Conservation (phyloP, 2,329 filamentous ascomycete species). For the Pestalotiopsis sp. region DNA sequence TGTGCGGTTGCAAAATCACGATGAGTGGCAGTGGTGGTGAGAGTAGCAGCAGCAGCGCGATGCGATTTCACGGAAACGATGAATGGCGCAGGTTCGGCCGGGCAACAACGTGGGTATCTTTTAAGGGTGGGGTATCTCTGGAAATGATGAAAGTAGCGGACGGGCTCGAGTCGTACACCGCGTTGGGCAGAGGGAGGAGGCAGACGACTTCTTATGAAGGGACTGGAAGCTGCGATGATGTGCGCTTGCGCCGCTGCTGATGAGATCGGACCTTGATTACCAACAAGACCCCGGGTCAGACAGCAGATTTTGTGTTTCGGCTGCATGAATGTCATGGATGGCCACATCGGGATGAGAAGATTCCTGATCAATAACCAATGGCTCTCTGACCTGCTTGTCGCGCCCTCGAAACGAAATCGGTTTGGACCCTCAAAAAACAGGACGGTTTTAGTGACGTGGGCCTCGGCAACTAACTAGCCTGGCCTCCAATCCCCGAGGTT, state of each 20-base stretch:
- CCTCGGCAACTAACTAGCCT: conserved; percentile 4
- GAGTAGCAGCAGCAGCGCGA: background rate
- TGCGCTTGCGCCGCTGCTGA: background rate
- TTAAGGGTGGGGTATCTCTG: background rate
- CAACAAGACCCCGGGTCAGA: background rate
- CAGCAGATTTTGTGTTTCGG: conserved; percentile 6
- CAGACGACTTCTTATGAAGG: conserved; percentile 1
- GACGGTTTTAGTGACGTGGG: background rate
- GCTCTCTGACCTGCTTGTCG: background rate
- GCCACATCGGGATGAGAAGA: background rate
- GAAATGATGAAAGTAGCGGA: conserved; percentile 1
- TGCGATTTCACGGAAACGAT: conserved; percentile 2
- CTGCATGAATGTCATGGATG: background rate
- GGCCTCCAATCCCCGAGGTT: background rate
- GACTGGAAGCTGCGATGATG: background rate
- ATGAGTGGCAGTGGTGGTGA: background rate
- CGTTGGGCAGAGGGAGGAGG: background rate
- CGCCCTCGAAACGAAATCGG: conserved; percentile 3
- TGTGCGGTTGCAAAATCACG: conserved; percentile 7
- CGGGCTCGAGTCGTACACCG: background rate
- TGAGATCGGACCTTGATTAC: conserved; percentile 3
- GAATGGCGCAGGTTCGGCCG: background rate
- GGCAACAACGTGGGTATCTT: background rate
- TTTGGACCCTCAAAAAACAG: conserved; percentile 1
- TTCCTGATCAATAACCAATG: background rate